Conservation (phyloP, 2,329 filamentous ascomycete genomes). For the Colletotrichum somersetense region DNA sequence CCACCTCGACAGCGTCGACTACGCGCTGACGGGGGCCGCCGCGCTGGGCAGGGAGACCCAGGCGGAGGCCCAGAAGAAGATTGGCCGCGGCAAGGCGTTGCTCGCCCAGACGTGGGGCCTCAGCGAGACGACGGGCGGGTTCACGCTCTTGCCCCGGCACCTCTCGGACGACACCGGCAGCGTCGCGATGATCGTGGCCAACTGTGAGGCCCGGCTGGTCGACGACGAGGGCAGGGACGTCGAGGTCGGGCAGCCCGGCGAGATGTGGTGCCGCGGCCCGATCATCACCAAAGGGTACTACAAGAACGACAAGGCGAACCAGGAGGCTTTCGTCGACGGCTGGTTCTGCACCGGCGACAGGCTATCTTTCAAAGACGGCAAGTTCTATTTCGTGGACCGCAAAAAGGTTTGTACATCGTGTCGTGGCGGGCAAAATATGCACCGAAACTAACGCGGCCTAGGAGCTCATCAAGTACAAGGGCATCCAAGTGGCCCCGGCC, state of each 20-base stretch:
- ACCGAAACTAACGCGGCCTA: slow-evolving; percentile 49
- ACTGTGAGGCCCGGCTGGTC: slow-evolving; percentile 52
- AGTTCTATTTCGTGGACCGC: slow-evolving; percentile 84
- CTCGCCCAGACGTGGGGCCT: slow-evolving; percentile 70
- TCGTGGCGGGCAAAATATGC: background rate
- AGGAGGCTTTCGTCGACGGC: slow-evolving; percentile 65
- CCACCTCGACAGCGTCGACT: slow-evolving; percentile 64
- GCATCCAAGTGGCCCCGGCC: slow-evolving; percentile 75
- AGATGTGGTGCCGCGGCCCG: slow-evolving; percentile 77
- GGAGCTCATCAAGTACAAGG: slow-evolving; percentile 72
- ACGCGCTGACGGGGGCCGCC: slow-evolving; percentile 66
- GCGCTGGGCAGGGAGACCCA: slow-evolving; percentile 69
- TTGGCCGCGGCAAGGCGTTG: slow-evolving; percentile 56
- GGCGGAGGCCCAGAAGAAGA: slow-evolving; percentile 60
- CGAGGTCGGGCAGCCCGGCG: slow-evolving; percentile 61
- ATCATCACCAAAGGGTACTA: slow-evolving; percentile 80
- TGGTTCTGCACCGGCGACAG: slow-evolving; percentile 89
- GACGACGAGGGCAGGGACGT: slow-evolving; percentile 57
- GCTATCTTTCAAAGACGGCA: slow-evolving; percentile 76
- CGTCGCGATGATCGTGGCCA: slow-evolving; percentile 57
- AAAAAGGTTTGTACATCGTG: slow-evolving; percentile 66
- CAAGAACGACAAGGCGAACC: slow-evolving; percentile 75
- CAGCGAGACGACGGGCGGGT: slow-evolving; percentile 66
- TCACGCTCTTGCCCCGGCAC: slow-evolving; percentile 59
- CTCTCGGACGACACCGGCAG: slow-evolving; percentile 60